Base-by-base conservation (phyloP, 352 stramenopile species). In the Phytophthora niederhauseri region DNA sequence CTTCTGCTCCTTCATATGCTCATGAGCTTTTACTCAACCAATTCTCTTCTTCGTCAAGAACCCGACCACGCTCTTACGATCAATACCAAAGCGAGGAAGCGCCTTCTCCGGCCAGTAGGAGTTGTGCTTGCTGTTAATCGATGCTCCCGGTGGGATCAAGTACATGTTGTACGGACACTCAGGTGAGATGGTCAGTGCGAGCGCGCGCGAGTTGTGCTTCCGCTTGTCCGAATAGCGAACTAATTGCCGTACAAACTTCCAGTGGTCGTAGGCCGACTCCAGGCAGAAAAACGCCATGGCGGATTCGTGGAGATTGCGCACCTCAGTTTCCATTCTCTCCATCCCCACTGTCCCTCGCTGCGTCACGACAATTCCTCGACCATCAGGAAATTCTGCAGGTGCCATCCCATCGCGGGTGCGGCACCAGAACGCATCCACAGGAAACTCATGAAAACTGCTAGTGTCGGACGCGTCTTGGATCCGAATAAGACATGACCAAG, bases 91-190 rank as follows among this genome's bases (percentile, higher is more conserved):
- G 2, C 72, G 68, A 31, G 82, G 82, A 15, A 93, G 67, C 30
- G 68, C 57, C 8, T 80, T 78, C 26, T 73, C 64, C 3, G 87
- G 82, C 82, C 82, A 92, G 53, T 95, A 95, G 30, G 87, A 70
- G 30, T 93, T 93, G 17, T 84, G 63, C 3, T 82, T 63, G 49
- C 87, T 91, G 67, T 95, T 95, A 49, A 95, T 87, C 2, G 87
- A 93, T 9, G 73, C 81, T 30, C 84, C 85, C 0, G 87, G 85
- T 4, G 87, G 87, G 61, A 95, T 83, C 9, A 95, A 22, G 50
- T 87, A 93, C 64, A 93, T 70, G 6, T 74, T 64, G 62, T 84
- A 88, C 28, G 78, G 70, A 6, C 57, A 80, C 3, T 75, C 61
- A 1, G 77, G 75, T 2, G 73, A 64, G 19, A 91, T 75, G 36